Evolutionary conservation across 148 eudicot genomes (phyloP), one percentile per base, ranked within the genome.

Genomic region (Suaeda aralocaspica): DNA sequence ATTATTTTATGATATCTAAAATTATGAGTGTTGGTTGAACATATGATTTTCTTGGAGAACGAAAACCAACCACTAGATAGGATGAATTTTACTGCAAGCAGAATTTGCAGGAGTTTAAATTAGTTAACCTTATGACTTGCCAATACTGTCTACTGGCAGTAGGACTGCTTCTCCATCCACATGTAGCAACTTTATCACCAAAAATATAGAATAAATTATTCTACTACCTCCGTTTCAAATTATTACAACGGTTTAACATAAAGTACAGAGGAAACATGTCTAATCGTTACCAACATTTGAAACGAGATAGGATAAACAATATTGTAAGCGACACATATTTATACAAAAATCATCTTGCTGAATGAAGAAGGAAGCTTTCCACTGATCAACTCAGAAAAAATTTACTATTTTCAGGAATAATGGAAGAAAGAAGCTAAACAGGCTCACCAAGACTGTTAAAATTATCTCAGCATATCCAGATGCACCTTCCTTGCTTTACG

Each of bases 371-470:
- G 8, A 53, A 1, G 4, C 15, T 53, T 53, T 53, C 24, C 0
- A 2, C 29, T 6, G 22, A 53, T 36, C 41, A 36, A 36, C 29
- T 45, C 11, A 5, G 1, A n/a, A 45, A 45, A 7, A 7, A 45
- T 45, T 36, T 45, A 45, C 11, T 45, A 45, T 1, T 11, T 45
- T 45, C 6, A 45, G 49, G 49, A 13, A 45, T 8, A 8, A 53
- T n/a, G 12, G 4, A 22, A 9, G 57, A 5, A 24, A 56, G 18
- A 65, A 30, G 68, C 46, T 12, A 28, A 10, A 44, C 21, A 33
- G 26, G 49, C 50, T 72, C 59, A 72, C 74, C 58, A 26, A 34
- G 67, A 22, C 26, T 45, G 41, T 16, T 46, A 16, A 33, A 15
- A 34, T 34, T 48, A 33, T 51, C 13, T 7, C 7, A 33, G 14